Percentiles rank a stretch among this genome's conserved stretches.
These are phyloP conservation scores for Paraphoma chrysanthemicola DNA, from an alignment of 2,329 filamentous ascomycete species.

Conservation along the genomic window DNA sequence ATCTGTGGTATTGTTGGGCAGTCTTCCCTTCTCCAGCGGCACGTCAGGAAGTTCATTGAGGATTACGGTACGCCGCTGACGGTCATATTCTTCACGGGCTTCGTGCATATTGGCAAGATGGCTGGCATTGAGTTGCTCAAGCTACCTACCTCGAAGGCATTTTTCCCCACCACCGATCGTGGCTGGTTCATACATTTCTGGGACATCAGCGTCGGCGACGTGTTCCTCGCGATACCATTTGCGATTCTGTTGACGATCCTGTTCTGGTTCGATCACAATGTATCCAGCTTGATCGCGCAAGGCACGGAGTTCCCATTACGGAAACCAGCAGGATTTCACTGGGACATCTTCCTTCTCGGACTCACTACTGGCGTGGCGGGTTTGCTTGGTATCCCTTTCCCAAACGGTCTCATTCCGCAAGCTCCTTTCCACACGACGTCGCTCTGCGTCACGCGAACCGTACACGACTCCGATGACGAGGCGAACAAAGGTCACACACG, in stretches of 20 bases:
- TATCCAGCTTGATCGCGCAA: slow-evolving; percentile 64
- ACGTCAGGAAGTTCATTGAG: slow-evolving; percentile 81
- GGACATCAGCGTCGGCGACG: slow-evolving; percentile 73
- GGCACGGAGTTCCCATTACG: slow-evolving; percentile 62
- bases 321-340: slow-evolving; percentile 67
- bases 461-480: slow-evolving; percentile 51
- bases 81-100: slow-evolving; percentile 84
- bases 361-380: slow-evolving; percentile 63
- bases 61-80: slow-evolving; percentile 80
- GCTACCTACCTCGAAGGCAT: slow-evolving; percentile 78
- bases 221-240: slow-evolving; percentile 88
- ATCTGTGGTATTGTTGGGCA: slow-evolving; percentile 74
- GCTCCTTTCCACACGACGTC: slow-evolving; percentile 66
- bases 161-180: slow-evolving; percentile 76
- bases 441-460: slow-evolving; percentile 51
- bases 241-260: slow-evolving; percentile 81
- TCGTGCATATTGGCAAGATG: slow-evolving; percentile 87
- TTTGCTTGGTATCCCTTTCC: slow-evolving; percentile 64
- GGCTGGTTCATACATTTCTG: slow-evolving; percentile 84
- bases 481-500: slow-evolving; percentile 51
- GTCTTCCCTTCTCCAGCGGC: slow-evolving; percentile 75
- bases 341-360: slow-evolving; percentile 66
- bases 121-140: slow-evolving; percentile 70
- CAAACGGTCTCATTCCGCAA: slow-evolving; percentile 66
- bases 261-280: slow-evolving; percentile 89